Evolutionary conservation across 257 asterid species (phyloP), one percentile per base, ranked within the genome.

Genomic region (Solanum pinnatisectum): DNA sequence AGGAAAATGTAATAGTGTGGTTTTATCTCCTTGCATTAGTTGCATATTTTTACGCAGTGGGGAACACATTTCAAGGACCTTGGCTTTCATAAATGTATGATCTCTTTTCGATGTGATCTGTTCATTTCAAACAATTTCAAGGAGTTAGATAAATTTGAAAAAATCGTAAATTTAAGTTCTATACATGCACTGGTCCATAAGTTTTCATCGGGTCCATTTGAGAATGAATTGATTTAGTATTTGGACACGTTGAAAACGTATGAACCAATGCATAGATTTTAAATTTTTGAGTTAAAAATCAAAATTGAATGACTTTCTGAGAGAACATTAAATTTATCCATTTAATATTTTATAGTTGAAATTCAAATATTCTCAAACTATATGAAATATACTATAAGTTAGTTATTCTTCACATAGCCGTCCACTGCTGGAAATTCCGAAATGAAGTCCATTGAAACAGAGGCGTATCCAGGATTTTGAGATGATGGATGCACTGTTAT

Each of bases 11-110:
- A 49, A 46, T 46, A 25, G 39, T 77, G 84, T 77, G 63, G 63
- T 14, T 20, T 42, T 78, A 78, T 78, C 36, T 25, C 39, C 84
- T 25, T 44, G 84, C 65, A 65, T 71, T 84, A 40, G 15, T 46
- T 85, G 79, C 68, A 70, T 70, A 10, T n/a, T 36, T 65, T 82
- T 86, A 70, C 10, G 49, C 23, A 67, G 40, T 23, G 18, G 11
- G 42, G 85, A 81, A 46, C 85, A 81, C 85, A 46, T 81, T 81
- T 81, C 85, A 81, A 81, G 85, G 68, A 46, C 70, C 85, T 79
- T 79, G 37, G 84, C 65, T 4, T 42, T 81, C 85, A 81, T 81
- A 81, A 81, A 81, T 81, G 68, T 81, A 18, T 27, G 85, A 46
- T 81, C 68, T 46, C 65, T 10, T 42, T 81, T 81, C 42, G n/a